Evolutionary conservation across 2,329 filamentous ascomycete genomes (phyloP).

Genomic region (Pseudogymnoascus sp.): DNA sequence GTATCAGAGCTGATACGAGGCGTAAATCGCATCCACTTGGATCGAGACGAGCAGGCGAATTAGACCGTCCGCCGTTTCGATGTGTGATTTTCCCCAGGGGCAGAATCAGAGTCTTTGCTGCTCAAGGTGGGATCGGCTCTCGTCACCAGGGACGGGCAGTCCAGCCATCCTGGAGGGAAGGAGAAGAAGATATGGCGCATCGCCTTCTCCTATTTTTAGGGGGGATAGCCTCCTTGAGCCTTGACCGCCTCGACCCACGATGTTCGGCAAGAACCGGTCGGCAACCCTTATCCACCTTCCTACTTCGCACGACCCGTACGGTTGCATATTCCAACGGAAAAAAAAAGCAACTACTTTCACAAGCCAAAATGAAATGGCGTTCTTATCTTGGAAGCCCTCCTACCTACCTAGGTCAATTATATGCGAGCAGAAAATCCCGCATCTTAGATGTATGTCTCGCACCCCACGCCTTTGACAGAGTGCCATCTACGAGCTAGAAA

Average conservation of each 20-base stretch:
- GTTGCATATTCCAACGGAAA: neutral
- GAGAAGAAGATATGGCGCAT: neutral
- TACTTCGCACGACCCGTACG: neutral
- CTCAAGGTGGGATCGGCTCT: neutral
- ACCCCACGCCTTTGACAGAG: neutral
- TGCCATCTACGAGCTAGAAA: neutral
- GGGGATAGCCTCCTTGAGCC: no score
- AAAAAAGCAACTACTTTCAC: slow-evolving; percentile 5
- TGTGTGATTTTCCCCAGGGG: neutral
- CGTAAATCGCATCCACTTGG: neutral
- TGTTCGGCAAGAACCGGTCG: slow-evolving; percentile 3
- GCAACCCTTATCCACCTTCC: neutral
- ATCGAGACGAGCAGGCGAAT: neutral
- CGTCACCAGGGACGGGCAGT: neutral
- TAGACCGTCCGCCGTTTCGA: neutral
- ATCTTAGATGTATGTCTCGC: neutral
- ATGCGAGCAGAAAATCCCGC: neutral
- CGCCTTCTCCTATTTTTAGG: neutral
- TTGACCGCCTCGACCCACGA: neutral
- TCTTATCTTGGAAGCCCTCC: neutral
- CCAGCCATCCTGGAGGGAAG: neutral
- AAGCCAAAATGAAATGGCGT: neutral
- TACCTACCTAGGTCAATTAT: neutral
- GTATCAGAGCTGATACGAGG: neutral
- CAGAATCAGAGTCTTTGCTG: neutral